Evolutionary conservation across 2,329 filamentous ascomycete genomes (phyloP), one percentile per base, ranked within the genome.

Genomic region (Hypoxylon sp.): DNA sequence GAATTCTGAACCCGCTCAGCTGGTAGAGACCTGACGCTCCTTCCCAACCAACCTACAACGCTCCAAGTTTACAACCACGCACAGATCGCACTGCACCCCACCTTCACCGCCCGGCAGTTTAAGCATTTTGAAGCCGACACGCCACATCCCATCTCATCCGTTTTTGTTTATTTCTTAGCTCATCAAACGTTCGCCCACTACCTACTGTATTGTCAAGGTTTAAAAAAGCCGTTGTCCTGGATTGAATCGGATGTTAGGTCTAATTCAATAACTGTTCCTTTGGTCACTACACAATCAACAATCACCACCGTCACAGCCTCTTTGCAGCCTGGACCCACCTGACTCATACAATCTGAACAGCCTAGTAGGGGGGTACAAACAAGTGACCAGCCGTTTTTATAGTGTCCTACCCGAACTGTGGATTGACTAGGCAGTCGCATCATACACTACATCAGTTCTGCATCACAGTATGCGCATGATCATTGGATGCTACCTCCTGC

Each of bases 101-200:
- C 74, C 60, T 73, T 74, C 73, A 75, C 73, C 72, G 73, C 71
- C 73, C 67, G 72, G 74, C 73, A 75, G 55, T 73, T 72, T 61
- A 32, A 49, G 36, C 41, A 23, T 23, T 23, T 23, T 5, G 23
- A 25, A 50, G 53, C 45, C 62, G 41, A 60, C 52, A 63, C 66
- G 49, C 59, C 11, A 36, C 23, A 28, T 41, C 41, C 13, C n/a
- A 59, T 34, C 17, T 10, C 13, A 28, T 55, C 28, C 14, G 11
- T 55, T 14, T 38, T 34, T 55, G 25, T 41, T 41, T 53, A 2
- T 14, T 30, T 23, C 4, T 30, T 30, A n/a, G 25, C 55, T 38
- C 17, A 41, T 32, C 51, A 36, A 30, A 60, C 36, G 43, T 58
- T 51, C 10, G 36, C 34, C 61, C 19, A 55, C 45, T 34, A 36